Conservation (phyloP, 306 rosid species). For the Carpinus viminea region DNA sequence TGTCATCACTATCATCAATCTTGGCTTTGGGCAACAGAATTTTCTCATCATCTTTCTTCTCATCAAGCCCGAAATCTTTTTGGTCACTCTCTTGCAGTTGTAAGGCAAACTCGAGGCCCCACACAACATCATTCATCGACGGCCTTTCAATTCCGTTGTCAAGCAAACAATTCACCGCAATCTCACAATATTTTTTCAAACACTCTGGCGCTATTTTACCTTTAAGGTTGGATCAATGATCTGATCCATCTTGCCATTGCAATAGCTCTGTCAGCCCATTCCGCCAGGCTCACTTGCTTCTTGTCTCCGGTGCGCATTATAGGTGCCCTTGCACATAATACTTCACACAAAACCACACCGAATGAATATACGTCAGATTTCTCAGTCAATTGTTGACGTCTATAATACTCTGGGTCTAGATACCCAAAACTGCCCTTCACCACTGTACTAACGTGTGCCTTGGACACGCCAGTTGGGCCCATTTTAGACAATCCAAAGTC, state of each 20-base stretch:
- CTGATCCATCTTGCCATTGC: not conserved
- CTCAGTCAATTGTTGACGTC: not conserved
- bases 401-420: not conserved
- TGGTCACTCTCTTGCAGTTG: not conserved
- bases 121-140: constrained; percentile 4
- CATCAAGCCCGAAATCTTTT: not conserved
- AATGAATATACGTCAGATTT: not conserved
- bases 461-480: not conserved
- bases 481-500: not conserved
- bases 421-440: not conserved
- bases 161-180: constrained; percentile 1
- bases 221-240: not conserved
- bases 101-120: constrained; percentile 8
- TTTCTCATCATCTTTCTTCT: not conserved
- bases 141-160: not conserved
- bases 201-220: not conserved
- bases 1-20: not conserved
- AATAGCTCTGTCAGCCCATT: not conserved
- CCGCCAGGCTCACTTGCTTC: not conserved
- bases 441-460: not conserved
- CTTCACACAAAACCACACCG: constrained; percentile 5
- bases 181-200: not conserved
- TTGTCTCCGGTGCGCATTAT: not conserved
- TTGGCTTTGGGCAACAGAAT: not conserved
- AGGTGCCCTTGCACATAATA: not conserved